Percentiles rank a stretch among this genome's conserved stretches.
These are phyloP conservation scores for Dryadomyces sulphureus DNA, from an alignment of 2,329 filamentous ascomycete genomes.

Conservation along the genomic window DNA sequence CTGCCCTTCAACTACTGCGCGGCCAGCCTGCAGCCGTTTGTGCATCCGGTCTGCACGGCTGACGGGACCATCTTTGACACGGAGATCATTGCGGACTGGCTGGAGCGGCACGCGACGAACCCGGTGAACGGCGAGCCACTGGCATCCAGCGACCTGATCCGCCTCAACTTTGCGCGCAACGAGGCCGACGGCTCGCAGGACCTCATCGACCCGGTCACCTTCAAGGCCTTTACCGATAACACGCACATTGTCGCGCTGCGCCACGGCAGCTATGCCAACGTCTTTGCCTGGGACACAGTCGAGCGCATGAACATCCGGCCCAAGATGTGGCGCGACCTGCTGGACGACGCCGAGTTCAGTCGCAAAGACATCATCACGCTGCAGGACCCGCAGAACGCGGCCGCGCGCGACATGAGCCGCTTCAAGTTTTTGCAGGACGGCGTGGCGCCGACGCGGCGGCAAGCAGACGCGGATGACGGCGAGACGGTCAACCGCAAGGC, in stretches of 20 bases:
- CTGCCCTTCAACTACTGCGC: constrained; percentile 98
- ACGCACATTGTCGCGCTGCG: constrained; percentile 87
- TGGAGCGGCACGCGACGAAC: constrained; percentile 86
- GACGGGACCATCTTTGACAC: constrained; percentile 88
- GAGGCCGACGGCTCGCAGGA: constrained; percentile 62
- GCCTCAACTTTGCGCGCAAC: constrained; percentile 84
- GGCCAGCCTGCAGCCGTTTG: constrained; percentile 86
- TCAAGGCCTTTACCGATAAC: constrained; percentile 95
- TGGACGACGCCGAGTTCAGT: constrained; percentile 75
- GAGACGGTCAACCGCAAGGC: constrained; percentile 64
- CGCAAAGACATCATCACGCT: constrained; percentile 89
- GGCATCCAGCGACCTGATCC: constrained; percentile 70
- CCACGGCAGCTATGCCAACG: constrained; percentile 73
- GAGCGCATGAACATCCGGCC: constrained; percentile 92
- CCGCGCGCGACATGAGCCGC: constrained; percentile 64
- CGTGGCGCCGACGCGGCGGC: constrained; percentile 49
- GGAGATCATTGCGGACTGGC: constrained; percentile 85
- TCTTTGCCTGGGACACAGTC: constrained; percentile 91
- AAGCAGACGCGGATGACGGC: constrained; percentile 47
- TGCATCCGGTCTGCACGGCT: constrained; percentile 80
- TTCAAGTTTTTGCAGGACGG: constrained; percentile 88
- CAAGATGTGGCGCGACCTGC: constrained; percentile 86
- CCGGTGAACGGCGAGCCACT: constrained; percentile 72
- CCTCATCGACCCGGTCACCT: constrained; percentile 90
- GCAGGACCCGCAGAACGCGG: constrained; percentile 87